Evolutionary conservation across 345 rosid genomes (phyloP).

Genomic region (Boechera divaricarpa): DNA sequence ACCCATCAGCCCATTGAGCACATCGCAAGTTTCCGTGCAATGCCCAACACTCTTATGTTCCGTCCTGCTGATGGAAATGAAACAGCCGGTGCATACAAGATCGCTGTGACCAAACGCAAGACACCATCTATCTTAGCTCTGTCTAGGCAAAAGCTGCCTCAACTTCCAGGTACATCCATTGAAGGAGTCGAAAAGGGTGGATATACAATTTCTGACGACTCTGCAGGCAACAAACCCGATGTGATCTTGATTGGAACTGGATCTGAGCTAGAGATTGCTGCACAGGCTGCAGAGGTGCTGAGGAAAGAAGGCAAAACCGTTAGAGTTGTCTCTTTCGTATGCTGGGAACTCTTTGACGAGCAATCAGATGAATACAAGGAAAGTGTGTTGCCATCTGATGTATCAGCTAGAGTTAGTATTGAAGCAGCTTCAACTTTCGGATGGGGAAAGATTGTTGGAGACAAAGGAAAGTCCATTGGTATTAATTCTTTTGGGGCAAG

Average conservation of each 20-base stretch:
- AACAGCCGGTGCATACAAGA: constrained; percentile 94
- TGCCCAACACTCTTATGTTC: constrained; percentile 95
- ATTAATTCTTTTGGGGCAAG: constrained; percentile 82
- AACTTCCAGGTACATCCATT: constrained; percentile 86
- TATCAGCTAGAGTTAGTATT: constrained; percentile 80
- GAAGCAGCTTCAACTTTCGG: constrained; percentile 93
- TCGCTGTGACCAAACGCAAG: constrained; percentile 78
- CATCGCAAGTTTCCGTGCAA: constrained; percentile 98
- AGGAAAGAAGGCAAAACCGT: constrained; percentile 93
- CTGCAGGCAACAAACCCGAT: constrained; percentile 88
- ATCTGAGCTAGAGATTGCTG: constrained; percentile 92
- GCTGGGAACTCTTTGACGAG: constrained; percentile 84
- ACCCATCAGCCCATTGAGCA: constrained; percentile 99
- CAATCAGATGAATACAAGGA: constrained; percentile 85
- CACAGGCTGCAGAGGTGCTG: constrained; percentile 75
- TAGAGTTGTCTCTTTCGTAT: constrained; percentile 86
- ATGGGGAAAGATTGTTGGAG: constrained; percentile 79
- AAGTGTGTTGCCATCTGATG: constrained; percentile 73
- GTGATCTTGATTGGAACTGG: constrained; percentile 96
- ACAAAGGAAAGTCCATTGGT: constrained; percentile 79
- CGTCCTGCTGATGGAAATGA: constrained; percentile 99
- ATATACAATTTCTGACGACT: constrained; percentile 83
- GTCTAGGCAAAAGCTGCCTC: constrained; percentile 91
- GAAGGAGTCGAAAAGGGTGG: constrained; percentile 96
- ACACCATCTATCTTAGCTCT: constrained; percentile 90